A percentile compares a stretch with the other conserved stretches of the same genome.
phyloP scores from a whole-genome alignment of 495 filamentous ascomycete species.

The Penicillium dipodomyicola region DNA sequence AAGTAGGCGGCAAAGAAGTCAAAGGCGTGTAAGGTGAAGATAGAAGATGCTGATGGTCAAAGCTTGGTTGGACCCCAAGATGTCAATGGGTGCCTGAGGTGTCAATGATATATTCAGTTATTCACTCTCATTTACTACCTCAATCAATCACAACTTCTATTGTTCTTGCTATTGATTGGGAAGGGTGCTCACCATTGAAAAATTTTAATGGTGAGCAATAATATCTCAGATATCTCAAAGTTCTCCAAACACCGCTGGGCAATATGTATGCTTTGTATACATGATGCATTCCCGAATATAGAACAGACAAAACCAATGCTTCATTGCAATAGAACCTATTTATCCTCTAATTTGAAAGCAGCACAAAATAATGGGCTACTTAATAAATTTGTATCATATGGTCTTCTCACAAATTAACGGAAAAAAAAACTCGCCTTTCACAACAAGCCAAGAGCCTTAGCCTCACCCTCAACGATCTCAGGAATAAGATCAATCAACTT shows the following conservation, averaged over 20 bases:
- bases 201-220: too few species aligned
- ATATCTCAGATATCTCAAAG: not conserved
- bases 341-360: too few species aligned
- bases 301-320: not conserved
- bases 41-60: constrained; percentile 22
- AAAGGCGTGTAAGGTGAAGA: constrained; percentile 20
- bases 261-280: not conserved
- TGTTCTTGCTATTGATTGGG: not conserved
- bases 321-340: not conserved
- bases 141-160: not conserved
- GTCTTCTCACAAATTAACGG: not conserved
- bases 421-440: constrained; percentile 26
- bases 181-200: too few species aligned
- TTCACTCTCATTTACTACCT: not conserved
- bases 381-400: not conserved
- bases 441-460: constrained; percentile 58
- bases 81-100: constrained; percentile 21
- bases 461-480: constrained; percentile 51
- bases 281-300: not conserved
- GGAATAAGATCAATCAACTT: constrained; percentile 57
- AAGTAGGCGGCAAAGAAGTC: constrained; percentile 2
- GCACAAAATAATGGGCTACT: not conserved
- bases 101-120: not conserved
- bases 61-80: constrained; percentile 24
- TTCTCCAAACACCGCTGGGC: not conserved